Percentiles rank a stretch among this genome's conserved stretches.
phyloP scores from a whole-genome alignment of 331 rosid species.

The Pyracantha coccinea region DNA sequence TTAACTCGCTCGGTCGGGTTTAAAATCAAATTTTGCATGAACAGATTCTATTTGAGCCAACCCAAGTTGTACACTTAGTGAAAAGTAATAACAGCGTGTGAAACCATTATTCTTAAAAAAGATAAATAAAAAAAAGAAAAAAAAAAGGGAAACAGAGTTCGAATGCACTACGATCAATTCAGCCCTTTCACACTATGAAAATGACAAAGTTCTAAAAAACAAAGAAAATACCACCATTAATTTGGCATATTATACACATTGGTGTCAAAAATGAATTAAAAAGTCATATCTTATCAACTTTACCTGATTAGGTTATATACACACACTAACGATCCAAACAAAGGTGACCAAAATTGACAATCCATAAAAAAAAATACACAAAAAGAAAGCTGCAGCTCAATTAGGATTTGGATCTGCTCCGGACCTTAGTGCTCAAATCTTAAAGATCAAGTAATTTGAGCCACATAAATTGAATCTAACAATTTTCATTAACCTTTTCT shows the following conservation, averaged over 20 bases:
- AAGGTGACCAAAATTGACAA: neutral
- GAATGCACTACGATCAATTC: too few relatives aligned
- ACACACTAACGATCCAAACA: neutral
- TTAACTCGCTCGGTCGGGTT: too few relatives aligned
- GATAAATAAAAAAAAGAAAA: fast-evolving
- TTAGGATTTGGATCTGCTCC: too few relatives aligned
- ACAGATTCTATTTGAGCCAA: too few relatives aligned
- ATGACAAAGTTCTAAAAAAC: too few relatives aligned
- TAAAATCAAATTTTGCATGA: too few relatives aligned
- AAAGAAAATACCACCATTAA: neutral
- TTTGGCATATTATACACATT: neutral
- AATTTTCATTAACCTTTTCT: fast-evolving
- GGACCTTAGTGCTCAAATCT: fast-evolving
- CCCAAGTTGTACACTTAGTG: too few relatives aligned
- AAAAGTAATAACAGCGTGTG: too few relatives aligned
- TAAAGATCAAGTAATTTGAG: too few relatives aligned
- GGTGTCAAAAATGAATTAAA: neutral
- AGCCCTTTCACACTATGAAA: too few relatives aligned
- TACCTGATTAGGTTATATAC: neutral
- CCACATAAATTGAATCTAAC: fast-evolving
- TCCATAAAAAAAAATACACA: neutral
- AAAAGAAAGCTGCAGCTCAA: neutral
- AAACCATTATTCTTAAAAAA: too few relatives aligned
- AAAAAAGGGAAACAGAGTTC: too few relatives aligned
- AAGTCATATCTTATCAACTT: neutral